Evolutionary conservation across 768 basidiomycete species (phyloP), one percentile per base, ranked within the genome.

Genomic region (Clavulina sp.): DNA sequence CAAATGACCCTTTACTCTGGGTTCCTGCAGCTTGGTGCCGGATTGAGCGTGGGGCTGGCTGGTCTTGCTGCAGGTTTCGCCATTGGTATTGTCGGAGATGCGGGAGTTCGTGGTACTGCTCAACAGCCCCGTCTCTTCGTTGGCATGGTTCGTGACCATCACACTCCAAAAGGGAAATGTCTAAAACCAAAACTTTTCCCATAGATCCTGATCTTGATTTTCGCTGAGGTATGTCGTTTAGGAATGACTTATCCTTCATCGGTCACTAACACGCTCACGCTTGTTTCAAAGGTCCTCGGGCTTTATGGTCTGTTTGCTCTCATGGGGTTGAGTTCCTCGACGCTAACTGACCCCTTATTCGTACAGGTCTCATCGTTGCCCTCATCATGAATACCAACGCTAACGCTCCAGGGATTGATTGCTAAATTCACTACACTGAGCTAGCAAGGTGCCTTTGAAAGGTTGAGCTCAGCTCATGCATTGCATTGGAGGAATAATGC

Each of bases 11-110:
- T 99, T 56, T 92, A 87, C 65, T 77, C 85, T 63, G 91, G 91
- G 50, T 92, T 95, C 67, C 76, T 86, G 51, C 88, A 93, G 60
- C 84, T 95, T 54, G 91, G 89, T 62, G 91, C 89, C 40, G 91
- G 91, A 64, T 77, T 93, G 47, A 76, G 87, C 1, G 87, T 92
- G 61, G 88, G 89, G 59, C 79, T 88, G 48, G 86, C 92, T 40
- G 93, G 93, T 74, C 77, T 99, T 33, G 86, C 91, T 48, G 93
- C 93, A 55, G 95, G 95, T 48, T 93, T 96, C 58, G 95, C 95
- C 56, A 81, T 99, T 62, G 95, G 95, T 53, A 96, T 97, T 63
- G 95, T 97, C 53, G 95, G 95, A 63, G 95, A 99, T 64, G 92
- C 93, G 55, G 93, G 95, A 74, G 95, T 97, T 28, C 74, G 95